Conservation (phyloP, 163 green algal genomes). For the Scenedesmus sp. region DNA sequence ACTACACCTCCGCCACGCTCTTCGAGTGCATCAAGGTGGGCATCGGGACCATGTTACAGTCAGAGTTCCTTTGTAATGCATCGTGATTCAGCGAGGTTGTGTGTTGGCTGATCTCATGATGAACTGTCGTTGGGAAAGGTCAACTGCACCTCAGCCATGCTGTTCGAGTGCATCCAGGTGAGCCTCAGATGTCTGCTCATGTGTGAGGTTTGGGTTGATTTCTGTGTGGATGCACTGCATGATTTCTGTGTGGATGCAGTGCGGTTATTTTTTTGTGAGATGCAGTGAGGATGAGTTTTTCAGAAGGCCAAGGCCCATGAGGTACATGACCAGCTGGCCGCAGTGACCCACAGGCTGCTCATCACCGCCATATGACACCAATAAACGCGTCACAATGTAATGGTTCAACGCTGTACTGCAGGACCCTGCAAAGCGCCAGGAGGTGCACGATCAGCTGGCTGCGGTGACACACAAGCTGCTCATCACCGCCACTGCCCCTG, state of each 20-base stretch:
- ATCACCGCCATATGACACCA: no score
- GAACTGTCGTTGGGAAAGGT: background rate
- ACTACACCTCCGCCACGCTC: background rate
- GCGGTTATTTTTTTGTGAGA: no score
- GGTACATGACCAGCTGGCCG: background rate
- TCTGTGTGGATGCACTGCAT: no score
- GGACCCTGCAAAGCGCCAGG: constrained; percentile 35
- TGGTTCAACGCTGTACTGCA: background rate
- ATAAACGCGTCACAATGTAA: no score
- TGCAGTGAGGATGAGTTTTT: no score
- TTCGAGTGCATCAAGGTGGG: constrained; percentile 19
- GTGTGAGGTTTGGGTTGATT: no score
- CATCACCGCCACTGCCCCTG: background rate
- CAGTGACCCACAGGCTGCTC: background rate
- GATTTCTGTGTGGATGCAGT: no score
- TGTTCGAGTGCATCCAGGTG: constrained; percentile 13
- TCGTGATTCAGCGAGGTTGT: no score
- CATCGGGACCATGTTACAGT: background rate
- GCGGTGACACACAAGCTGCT: background rate
- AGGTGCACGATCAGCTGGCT: constrained; percentile 31
- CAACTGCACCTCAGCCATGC: background rate
- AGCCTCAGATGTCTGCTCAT: background rate
- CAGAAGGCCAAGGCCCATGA: background rate
- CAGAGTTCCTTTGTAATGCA: background rate
- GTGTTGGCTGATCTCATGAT: no score